Evolutionary conservation across 192 early-diverging fungal species (phyloP), one percentile per base, ranked within the genome.

Genomic region (Phlyctochytrium planicorne): DNA sequence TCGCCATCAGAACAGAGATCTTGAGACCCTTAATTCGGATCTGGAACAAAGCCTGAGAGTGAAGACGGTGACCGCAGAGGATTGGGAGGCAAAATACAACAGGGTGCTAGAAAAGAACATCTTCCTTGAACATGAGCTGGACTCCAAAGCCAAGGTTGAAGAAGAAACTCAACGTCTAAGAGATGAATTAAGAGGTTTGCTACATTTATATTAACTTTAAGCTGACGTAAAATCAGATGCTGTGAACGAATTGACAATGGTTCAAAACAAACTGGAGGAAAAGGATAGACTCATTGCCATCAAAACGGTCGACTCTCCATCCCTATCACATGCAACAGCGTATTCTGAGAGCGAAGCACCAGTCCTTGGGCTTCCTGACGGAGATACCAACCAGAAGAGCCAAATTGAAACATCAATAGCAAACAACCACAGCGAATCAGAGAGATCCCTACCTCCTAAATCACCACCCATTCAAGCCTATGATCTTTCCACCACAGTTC

Each of bases 161-260:
- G 55, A 24, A 27, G 55, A 57, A 27, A 25, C 55, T 14, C 55
- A 57, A 25, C 55, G 55, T 4, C 55, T 57, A 25, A 57, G 24
- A 25, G 55, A 57, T 27, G 55, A 57, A 25, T 25, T 57, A 6
- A 10, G 55, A 57, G 55, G 55, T 57, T 6, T 14, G 40, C 40
- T 14, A 14, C 40, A 47, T 47, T 6, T 47, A 14, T 47, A 6
- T 6, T 47, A 14, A 6, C 20, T 47, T 47, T 20, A 6, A 14
- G 20, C 6, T 47, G n/a, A n/a, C 40, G 40, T 6, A 14, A 6
- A 14, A 6, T 47, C 6, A 47, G 40, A 47, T 47, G 20, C 40
- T 47, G 40, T 47, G 6, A 6, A 47, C 40, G 40, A 47, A 47
- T 20, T 47, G 6, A 20, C 10, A 20, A 20, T 47, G 6, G 40